A percentile compares a stretch with the other conserved stretches of the same genome.
phyloP scores from a whole-genome alignment of 805 yeast genomes.

The Allodekkera sacchari region DNA sequence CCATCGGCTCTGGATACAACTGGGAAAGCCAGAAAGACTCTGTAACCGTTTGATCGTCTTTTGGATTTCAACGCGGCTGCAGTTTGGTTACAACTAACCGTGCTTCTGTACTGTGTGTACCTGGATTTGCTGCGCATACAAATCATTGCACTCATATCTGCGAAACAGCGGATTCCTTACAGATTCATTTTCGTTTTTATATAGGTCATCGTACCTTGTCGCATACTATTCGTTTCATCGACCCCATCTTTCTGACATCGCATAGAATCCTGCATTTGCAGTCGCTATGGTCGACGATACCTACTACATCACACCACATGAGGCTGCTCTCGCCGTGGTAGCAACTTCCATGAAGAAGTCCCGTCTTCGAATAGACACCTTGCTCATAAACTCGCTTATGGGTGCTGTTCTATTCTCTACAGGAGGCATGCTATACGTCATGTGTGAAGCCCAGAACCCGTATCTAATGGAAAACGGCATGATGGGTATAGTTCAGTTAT shows the following conservation, averaged over 20 bases:
- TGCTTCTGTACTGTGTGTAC: too few species aligned
- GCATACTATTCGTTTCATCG: background rate
- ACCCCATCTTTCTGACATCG: background rate
- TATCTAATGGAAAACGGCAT: conserved; percentile 28
- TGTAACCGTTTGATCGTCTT: too few species aligned
- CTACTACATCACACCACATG: conserved; percentile 65
- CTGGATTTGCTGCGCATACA: too few species aligned
- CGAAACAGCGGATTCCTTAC: too few species aligned
- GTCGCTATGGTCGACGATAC: conserved; percentile 34
- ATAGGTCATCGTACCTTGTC: background rate
- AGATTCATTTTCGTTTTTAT: background rate
- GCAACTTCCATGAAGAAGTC: conserved; percentile 83
- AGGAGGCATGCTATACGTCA: conserved; percentile 64
- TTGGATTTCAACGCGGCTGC: too few species aligned
- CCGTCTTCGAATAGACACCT: conserved; percentile 49
- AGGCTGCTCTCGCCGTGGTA: conserved; percentile 75
- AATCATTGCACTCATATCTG: too few species aligned
- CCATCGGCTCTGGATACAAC: too few species aligned
- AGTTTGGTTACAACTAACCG: too few species aligned
- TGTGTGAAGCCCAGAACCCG: conserved; percentile 45
- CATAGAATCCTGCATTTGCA: background rate
- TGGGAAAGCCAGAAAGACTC: too few species aligned
- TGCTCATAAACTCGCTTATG: conserved; percentile 55
- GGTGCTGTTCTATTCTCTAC: conserved; percentile 64
- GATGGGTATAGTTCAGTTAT: conserved; percentile 44